Evolutionary conservation across 2,329 filamentous ascomycete genomes (phyloP).

Genomic region (Beauveria pseudobassiana): DNA sequence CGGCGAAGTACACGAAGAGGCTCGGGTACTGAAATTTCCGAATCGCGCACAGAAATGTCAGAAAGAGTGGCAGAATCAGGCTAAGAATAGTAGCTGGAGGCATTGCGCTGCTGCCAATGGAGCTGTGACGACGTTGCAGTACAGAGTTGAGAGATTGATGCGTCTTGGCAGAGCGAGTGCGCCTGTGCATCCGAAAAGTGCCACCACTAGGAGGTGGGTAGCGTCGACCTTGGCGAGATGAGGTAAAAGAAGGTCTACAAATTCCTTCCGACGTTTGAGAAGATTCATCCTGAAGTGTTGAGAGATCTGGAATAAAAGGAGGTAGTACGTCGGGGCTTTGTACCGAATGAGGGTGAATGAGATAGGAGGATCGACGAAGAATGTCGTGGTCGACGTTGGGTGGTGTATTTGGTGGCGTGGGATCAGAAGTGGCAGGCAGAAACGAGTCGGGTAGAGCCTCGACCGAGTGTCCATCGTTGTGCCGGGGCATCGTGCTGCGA

Average conservation of each 20-base stretch:
- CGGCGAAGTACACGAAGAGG: slow-evolving; percentile 61
- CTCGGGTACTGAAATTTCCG: slow-evolving; percentile 35
- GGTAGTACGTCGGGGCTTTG: slow-evolving; percentile 35
- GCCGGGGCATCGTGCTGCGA: slow-evolving; percentile 43
- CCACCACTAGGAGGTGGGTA: slow-evolving; percentile 22
- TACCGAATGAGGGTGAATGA: slow-evolving; percentile 42
- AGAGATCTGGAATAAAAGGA: slow-evolving; percentile 40
- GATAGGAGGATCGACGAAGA: slow-evolving; percentile 47
- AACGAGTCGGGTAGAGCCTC: slow-evolving; percentile 48
- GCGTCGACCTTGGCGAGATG: slow-evolving; percentile 19
- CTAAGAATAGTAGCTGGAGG: slow-evolving; percentile 47
- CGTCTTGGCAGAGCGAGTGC: slow-evolving; percentile 41
- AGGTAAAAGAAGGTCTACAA: slow-evolving; percentile 24
- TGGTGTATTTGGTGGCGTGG: slow-evolving; percentile 55
- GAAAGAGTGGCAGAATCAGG: slow-evolving; percentile 53
- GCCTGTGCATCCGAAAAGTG: slow-evolving; percentile 31
- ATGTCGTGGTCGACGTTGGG: slow-evolving; percentile 37
- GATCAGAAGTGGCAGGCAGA: slow-evolving; percentile 40
- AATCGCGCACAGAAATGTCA: slow-evolving; percentile 40
- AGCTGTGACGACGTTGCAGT: slow-evolving; percentile 50
- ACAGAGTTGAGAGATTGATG: slow-evolving; percentile 42
- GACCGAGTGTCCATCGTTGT: slow-evolving; percentile 36
- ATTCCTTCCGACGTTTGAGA: slow-evolving; percentile 26
- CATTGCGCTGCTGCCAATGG: slow-evolving; percentile 49
- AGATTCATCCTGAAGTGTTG: slow-evolving; percentile 26